Evolutionary conservation across 805 yeast species (phyloP).

Genomic region (Yarrowia porcina): DNA sequence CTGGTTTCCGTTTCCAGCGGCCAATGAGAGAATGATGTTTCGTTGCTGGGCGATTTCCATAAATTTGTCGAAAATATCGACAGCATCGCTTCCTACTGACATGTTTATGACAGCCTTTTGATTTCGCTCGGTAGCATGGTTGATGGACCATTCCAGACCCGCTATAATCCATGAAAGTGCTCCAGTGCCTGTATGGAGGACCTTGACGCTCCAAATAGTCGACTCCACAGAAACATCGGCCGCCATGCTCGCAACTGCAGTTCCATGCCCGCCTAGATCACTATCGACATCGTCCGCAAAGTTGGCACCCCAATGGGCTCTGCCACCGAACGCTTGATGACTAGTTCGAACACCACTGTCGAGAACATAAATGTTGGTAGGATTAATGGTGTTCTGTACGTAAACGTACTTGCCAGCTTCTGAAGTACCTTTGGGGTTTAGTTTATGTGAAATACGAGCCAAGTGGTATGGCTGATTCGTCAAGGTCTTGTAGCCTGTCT

Average conservation of each 20-base stretch:
- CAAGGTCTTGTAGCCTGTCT: not conserved
- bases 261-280: slow-evolving; percentile 93
- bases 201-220: slow-evolving; percentile 40
- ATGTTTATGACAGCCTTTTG: slow-evolving; percentile 29
- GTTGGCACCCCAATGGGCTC: slow-evolving; percentile 33
- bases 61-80: slow-evolving; percentile 31
- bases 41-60: slow-evolving; percentile 30
- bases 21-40: slow-evolving; percentile 32
- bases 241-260: slow-evolving; percentile 86
- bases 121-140: not conserved
- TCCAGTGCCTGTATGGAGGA: slow-evolving; percentile 29
- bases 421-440: not conserved
- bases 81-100: slow-evolving; percentile 35
- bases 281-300: slow-evolving; percentile 57
- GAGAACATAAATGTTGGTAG: slow-evolving; percentile 57
- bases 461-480: not conserved
- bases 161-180: not conserved
- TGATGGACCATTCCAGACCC: slow-evolving; percentile 1
- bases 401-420: not conserved
- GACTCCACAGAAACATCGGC: slow-evolving; percentile 56
- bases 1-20: slow-evolving; percentile 66
- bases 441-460: not conserved
- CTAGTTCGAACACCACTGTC: slow-evolving; percentile 66
- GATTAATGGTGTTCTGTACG: not conserved
- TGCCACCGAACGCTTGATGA: slow-evolving; percentile 40